Base-by-base conservation (phyloP, 352 stramenopile species). In the Phytophthora colocasiae region DNA sequence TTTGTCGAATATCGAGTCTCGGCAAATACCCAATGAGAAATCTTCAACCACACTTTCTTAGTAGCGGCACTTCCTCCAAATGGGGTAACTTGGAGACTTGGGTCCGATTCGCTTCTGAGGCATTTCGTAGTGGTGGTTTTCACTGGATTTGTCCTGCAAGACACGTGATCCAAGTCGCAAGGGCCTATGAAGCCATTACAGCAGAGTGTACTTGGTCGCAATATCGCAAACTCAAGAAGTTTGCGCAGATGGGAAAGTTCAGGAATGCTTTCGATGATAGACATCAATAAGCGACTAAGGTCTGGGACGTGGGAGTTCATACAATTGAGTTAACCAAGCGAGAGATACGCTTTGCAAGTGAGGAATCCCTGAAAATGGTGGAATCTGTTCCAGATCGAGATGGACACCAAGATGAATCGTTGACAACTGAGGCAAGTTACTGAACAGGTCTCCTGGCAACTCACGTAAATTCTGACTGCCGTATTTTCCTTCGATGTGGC, bases 401-500 rank as follows among this genome's bases (percentile, higher is more conserved):
- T 72, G 64, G 24, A 63, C 17, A 32, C 50, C 58, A 11, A 72
- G 44, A 26, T 72, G 44, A 11, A 72, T 14, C 17, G 26, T 44
- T 10, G 50, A 26, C 22, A 72, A 15, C 4, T 36, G 44, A 15
- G 64, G 51, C 12, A 60, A 39, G n/a, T 63, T 46, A 12, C 44
- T 58, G 32, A 64, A 73, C 8, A 73, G 19, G 19, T 60, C 32
- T 0, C 40, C 39, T 2, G 58, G 58, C 7, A 64, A 40, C 5
- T 47, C 40, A 1, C 47, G 8, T 14, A 73, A 39, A n/a, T 73
- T 73, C 7, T 41, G 40, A 14, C 27, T 49, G 10, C 31, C 38
- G 15, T 41, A 41, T 52, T 73, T 73, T 1, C 54, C 62, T 56
- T 70, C 55, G 10, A 70, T 56, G 11, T 70, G 62, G 6, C 62